phyloP scores from a whole-genome alignment of 768 basidiomycete genomes.

The Suillus brevipes region DNA sequence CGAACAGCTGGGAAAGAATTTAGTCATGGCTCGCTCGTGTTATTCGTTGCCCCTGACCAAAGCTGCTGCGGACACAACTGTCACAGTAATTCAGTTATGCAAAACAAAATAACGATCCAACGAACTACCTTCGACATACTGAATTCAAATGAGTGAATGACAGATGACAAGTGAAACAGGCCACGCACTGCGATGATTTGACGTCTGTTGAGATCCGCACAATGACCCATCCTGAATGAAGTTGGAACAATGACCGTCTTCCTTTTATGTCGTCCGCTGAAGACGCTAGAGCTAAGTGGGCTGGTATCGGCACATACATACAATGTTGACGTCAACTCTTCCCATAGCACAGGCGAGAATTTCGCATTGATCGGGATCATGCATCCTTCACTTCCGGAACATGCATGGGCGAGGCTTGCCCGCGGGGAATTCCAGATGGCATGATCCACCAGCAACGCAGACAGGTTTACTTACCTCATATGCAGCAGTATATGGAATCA shows the following conservation, averaged over 20 bases:
- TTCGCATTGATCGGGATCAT: too few relatives aligned
- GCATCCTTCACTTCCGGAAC: too few relatives aligned
- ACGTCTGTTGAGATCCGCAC: not conserved
- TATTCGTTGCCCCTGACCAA: not conserved
- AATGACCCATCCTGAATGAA: not conserved
- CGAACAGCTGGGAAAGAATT: not conserved
- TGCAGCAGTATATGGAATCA: not conserved
- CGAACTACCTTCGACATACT: not conserved
- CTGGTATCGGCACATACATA: not conserved
- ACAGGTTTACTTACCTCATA: not conserved
- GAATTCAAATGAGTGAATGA: not conserved
- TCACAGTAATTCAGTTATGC: not conserved
- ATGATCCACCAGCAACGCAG: not conserved
- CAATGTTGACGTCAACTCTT: too few relatives aligned
- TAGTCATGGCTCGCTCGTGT: not conserved
- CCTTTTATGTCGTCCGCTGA: not conserved
- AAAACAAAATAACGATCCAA: not conserved
- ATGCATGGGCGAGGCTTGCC: too few relatives aligned
- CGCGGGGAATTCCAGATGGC: too few relatives aligned
- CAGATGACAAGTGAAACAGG: not conserved
- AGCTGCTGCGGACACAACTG: not conserved
- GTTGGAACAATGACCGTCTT: not conserved
- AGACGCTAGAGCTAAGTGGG: not conserved
- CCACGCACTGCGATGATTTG: not conserved
- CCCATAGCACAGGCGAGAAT: too few relatives aligned